Evolutionary conservation across 2,329 filamentous ascomycete species (phyloP), one percentile per base, ranked within the genome.

Genomic region (Aspergillus piperis): DNA sequence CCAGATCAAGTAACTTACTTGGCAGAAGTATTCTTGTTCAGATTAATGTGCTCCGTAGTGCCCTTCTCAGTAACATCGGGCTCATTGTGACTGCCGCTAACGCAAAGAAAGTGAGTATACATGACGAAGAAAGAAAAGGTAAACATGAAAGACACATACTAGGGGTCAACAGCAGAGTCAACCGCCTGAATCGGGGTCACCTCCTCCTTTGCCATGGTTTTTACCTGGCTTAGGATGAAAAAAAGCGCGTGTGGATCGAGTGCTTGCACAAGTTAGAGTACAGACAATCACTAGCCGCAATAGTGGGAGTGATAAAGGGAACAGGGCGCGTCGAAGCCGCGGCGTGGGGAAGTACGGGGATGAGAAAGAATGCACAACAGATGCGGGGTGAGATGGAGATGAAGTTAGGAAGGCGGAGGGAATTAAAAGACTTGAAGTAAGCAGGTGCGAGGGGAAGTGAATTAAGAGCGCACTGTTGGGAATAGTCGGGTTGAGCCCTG

Each of bases 21-120:
- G 48, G 69, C 71, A 23, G 68, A 60, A n/a, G 65, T 53, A 55
- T 73, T 72, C 48, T 67, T 65, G 61, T 71, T 70, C 57, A 73
- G 53, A 51, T 71, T 64, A 49, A 72, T 62, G 41, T 60, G 65
- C 50, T 73, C 71, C 15, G 39, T 38, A 17, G 65, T 58, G n/a
- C 59, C 67, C 23, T 65, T 68, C 42, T 72, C 70, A n/a, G 61
- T 63, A 32, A 53, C 42, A 10, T 64, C 63, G 8, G 61, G 42
- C 23, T 63, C 61, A 10, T 59, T 60, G 25, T 52, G 63, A 23
- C 47, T 47, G n/a, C 61, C 66, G n/a, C 13, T 27, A 2, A 27
- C 17, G 27, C 41, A 56, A 48, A 47, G 62, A 15, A 66, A 19
- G 25, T 50, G 52, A 19, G 10, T 47, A 36, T n/a, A 38, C 8